These are phyloP conservation scores for Yamadazyma takamatsuzukensis DNA, from an alignment of 805 yeast genomes.

Conservation along the genomic window DNA sequence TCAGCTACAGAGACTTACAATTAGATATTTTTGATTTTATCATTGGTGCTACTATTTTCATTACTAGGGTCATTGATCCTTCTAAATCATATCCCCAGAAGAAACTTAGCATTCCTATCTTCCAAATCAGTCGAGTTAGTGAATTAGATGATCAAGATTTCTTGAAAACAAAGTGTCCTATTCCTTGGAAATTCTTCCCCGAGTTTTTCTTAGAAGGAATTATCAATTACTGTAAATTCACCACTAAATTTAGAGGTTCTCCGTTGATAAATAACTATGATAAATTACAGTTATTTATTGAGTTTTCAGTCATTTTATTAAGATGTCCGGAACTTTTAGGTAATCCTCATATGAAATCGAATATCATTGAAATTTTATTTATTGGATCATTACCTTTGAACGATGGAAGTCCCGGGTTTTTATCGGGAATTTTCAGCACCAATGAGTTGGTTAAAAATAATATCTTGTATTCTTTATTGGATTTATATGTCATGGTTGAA, in stretches of 20 bases:
- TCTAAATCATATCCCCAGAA: constrained; percentile 55
- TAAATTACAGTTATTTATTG: constrained; percentile 57
- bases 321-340: constrained; percentile 83
- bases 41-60: constrained; percentile 70
- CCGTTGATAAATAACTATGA: constrained; percentile 53
- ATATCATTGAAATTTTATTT: constrained; percentile 75
- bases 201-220: constrained; percentile 84
- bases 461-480: constrained; percentile 77
- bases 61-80: constrained; percentile 73
- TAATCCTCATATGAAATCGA: constrained; percentile 90
- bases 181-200: constrained; percentile 79
- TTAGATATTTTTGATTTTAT: constrained; percentile 71
- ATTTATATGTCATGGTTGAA: constrained; percentile 91
- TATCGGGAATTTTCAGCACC: constrained; percentile 60
- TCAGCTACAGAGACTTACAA: constrained; percentile 55
- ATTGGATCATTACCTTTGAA: constrained; percentile 61
- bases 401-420: constrained; percentile 67
- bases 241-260: constrained; percentile 51
- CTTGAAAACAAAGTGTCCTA: constrained; percentile 60
- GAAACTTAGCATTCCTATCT: constrained; percentile 49
- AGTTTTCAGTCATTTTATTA: constrained; percentile 68
- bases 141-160: constrained; percentile 74
- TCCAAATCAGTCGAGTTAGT: constrained; percentile 56
- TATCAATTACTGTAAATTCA: constrained; percentile 63
- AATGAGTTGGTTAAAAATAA: constrained; percentile 62